These are phyloP conservation scores for Imleria badia DNA, from an alignment of 768 basidiomycete species.

Conservation along the genomic window DNA sequence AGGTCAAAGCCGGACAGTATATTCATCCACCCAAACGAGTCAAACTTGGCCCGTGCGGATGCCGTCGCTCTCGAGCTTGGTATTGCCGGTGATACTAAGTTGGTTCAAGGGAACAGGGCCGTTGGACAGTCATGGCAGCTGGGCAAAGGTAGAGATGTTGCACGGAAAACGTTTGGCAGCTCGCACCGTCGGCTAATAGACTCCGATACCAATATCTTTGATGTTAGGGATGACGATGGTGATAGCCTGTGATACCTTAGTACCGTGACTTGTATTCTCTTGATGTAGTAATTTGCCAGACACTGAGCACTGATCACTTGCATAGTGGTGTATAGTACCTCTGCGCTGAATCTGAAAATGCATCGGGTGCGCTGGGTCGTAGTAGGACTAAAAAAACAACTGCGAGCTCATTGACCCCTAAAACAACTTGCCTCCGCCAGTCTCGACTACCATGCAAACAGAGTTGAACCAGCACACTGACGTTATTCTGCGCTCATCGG, in stretches of 20 bases:
- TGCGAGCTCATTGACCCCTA: background rate
- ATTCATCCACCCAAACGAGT: constrained; percentile 61
- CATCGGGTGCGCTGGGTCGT: no score
- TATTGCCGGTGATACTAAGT: constrained; percentile 47
- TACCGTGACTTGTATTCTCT: no score
- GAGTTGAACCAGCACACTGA: constrained; percentile 3
- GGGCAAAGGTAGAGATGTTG: constrained; percentile 51
- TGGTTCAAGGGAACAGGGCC: constrained; percentile 40
- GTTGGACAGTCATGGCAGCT: constrained; percentile 47
- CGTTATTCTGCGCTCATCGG: constrained; percentile 16
- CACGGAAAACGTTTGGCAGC: constrained; percentile 43
- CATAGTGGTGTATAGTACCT: background rate
- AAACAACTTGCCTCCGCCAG: background rate
- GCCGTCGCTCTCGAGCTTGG: constrained; percentile 57
- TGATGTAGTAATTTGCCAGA: background rate
- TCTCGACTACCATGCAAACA: constrained; percentile 14
- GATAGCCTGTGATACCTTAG: background rate
- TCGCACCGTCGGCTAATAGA: constrained; percentile 6
- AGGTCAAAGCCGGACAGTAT: constrained; percentile 58
- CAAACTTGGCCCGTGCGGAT: constrained; percentile 67
- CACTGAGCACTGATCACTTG: background rate
- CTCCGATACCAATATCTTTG: constrained; percentile 8
- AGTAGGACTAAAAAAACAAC: no score
- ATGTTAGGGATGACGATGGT: constrained; percentile 16
- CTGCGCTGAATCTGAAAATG: background rate